Evolutionary conservation across 2,329 filamentous ascomycete species (phyloP).

Genomic region (Boeremia exigua): DNA sequence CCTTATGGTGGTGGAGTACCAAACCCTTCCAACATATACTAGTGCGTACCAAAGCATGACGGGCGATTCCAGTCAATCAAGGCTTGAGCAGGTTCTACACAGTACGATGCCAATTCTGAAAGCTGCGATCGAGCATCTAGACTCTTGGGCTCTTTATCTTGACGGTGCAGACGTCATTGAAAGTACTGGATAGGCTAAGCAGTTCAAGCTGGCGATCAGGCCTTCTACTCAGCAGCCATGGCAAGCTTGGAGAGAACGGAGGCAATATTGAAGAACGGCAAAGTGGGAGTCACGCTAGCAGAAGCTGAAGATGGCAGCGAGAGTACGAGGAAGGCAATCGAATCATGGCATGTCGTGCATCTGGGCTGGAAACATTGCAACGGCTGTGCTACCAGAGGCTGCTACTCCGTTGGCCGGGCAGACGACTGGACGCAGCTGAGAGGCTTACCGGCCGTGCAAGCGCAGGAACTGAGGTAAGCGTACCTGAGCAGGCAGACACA

Average conservation of each 20-base stretch:
- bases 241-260: conserved; percentile 27
- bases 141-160: conserved; percentile 14
- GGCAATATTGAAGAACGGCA: conserved; percentile 29
- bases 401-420: background rate
- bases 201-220: conserved; percentile 49
- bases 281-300: too few relatives aligned
- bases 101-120: conserved; percentile 40
- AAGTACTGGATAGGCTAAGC: conserved; percentile 2
- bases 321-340: background rate
- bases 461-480: background rate
- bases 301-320: too few relatives aligned
- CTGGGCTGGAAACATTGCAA: background rate
- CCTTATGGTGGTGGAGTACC: conserved; percentile 39
- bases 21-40: conserved; percentile 44
- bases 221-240: conserved; percentile 44
- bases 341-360: background rate
- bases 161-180: conserved; percentile 17
- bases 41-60: conserved; percentile 30
- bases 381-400: background rate
- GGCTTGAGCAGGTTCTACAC: conserved; percentile 21
- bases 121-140: conserved; percentile 17
- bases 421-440: background rate
- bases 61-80: conserved; percentile 36
- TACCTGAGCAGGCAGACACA: conserved; percentile 16
- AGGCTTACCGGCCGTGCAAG: background rate